These are phyloP conservation scores for Annona cherimola DNA, from an alignment of 164 flowering plant species.

Conservation along the genomic window DNA sequence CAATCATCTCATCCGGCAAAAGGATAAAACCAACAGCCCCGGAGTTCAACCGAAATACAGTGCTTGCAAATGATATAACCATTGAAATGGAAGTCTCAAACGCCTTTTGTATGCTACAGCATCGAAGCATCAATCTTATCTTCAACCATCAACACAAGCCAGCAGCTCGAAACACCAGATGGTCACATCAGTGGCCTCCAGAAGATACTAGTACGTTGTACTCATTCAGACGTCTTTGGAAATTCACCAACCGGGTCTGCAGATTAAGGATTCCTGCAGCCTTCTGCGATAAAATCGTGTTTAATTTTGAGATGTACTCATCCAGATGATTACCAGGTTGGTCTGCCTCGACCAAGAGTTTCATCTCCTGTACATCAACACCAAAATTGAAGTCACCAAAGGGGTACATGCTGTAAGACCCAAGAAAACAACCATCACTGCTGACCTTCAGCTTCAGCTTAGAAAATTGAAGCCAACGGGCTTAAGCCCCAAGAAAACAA, in stretches of 20 bases:
- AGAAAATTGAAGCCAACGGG: background rate
- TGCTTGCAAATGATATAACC: background rate
- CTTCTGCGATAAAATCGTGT: constrained; percentile 87
- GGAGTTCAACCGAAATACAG: background rate
- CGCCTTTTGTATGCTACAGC: background rate
- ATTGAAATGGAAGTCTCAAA: background rate
- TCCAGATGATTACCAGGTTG: constrained; percentile 95
- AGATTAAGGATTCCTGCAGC: constrained; percentile 88
- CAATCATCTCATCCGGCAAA: background rate
- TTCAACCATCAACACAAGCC: background rate
- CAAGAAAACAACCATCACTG: background rate
- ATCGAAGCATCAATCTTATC: background rate
- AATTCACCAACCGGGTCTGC: constrained; percentile 91
- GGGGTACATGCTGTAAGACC: background rate
- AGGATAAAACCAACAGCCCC: background rate
- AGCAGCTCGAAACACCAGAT: constrained; percentile 45
- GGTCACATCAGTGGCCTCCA: background rate
- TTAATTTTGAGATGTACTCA: constrained; percentile 77
- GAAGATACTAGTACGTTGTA: constrained; percentile 65
- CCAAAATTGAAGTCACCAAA: background rate
- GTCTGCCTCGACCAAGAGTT: constrained; percentile 85
- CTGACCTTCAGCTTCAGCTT: background rate
- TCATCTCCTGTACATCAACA: constrained; percentile 72
- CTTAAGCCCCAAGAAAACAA: background rate
- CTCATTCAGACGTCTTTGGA: constrained; percentile 87